Base-by-base conservation (phyloP, 441 rosid species). In the Adansonia rubrostipa region DNA sequence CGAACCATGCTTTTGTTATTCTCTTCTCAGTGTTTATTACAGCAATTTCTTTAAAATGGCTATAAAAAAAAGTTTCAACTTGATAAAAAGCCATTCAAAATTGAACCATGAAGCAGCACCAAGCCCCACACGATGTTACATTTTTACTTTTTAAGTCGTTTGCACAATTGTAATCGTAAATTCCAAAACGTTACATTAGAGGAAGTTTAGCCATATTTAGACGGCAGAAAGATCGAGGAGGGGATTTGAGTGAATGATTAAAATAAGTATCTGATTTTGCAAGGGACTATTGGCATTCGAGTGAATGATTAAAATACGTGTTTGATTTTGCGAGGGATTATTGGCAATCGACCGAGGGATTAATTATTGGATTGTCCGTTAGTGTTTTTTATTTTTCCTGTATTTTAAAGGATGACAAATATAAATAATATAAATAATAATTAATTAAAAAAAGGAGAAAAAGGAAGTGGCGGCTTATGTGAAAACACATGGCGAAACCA, bases 401-500 rank as follows among this genome's bases (percentile, higher is more conserved):
- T 42, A 1, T 42, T 42, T 42, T 42, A 42, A 42, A 42, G 1
- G 45, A 42, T 6, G 45, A 6, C 45, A 42, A 5, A 6, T 36
- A 36, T 36, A 36, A 33, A 33, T 33, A 33, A 33, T 1, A 33
- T 33, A 33, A 3, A 36, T 36, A 36, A 36, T 36, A 36, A 36
- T 36, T 36, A 50, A 50, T 50, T 50, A 50, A 15, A 51, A 14
- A 51, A 14, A 15, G 5, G 13, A 51, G 54, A 51, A 51, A 51
- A 1, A 42, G 45, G 8, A 11, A 11, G 7, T 51, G 56, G 13
- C 6, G 56, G 15, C 56, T 51, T n/a, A 40, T 3, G 9, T 20
- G 1, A 15, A 28, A 53, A 74, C 77, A 83, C 81, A 71, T 80
- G 86, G 82, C 73, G 54, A 50, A 64, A 5, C 33, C n/a, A 67